Conservation (phyloP, 108 stramenopile species). For the Cyclotella baltica region DNA sequence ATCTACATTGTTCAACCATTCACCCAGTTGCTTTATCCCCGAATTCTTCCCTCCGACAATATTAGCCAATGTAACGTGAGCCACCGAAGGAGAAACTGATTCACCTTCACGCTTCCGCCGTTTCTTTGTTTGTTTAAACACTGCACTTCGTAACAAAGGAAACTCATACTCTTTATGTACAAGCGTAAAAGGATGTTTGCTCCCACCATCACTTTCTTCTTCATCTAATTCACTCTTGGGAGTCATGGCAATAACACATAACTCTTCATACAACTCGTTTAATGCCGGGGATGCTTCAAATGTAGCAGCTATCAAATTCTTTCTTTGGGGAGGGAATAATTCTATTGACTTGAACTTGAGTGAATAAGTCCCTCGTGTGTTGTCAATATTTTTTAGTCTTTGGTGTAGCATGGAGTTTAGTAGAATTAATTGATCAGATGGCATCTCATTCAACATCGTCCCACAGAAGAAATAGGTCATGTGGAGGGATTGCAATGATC, state of each 20-base stretch:
- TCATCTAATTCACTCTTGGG: constrained; percentile 10
- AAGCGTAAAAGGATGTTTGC: neutral
- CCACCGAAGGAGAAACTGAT: constrained; percentile 39
- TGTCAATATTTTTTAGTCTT: constrained; percentile 8
- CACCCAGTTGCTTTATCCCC: constrained; percentile 26
- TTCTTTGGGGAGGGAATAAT: constrained; percentile 61
- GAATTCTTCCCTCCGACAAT: constrained; percentile 34
- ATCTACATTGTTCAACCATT: constrained; percentile 26
- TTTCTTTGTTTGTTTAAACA: constrained; percentile 12
- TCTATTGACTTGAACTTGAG: constrained; percentile 42
- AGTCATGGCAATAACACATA: constrained; percentile 47
- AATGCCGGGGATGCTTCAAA: constrained; percentile 54
- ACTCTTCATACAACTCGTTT: constrained; percentile 52
- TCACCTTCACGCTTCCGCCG: neutral
- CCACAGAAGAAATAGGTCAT: constrained; percentile 76
- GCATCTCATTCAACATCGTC: constrained; percentile 49
- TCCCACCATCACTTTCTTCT: neutral
- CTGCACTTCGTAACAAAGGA: constrained; percentile 31
- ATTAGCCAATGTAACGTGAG: constrained; percentile 69
- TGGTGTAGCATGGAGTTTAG: constrained; percentile 49
- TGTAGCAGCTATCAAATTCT: constrained; percentile 62
- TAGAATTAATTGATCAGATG: constrained; percentile 41
- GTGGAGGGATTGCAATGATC: constrained; percentile 61
- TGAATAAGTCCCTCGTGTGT: constrained; percentile 11
- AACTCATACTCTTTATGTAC: constrained; percentile 22